Base-by-base conservation (phyloP, 768 basidiomycete genomes). In the Coprinopsis cinerea region DNA sequence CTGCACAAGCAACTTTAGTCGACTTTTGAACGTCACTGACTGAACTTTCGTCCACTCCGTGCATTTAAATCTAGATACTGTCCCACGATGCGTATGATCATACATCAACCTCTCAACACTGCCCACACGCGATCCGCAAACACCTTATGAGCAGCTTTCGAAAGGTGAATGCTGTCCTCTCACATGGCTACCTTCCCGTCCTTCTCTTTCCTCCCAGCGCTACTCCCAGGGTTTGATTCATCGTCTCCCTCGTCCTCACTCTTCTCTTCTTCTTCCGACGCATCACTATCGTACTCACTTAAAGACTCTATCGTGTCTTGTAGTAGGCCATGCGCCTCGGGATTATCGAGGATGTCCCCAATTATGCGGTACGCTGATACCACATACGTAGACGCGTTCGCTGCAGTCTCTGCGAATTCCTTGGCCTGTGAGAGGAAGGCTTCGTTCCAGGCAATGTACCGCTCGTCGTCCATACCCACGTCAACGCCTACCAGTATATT, bases 31-130 rank as follows among this genome's bases (percentile, higher is more conserved):
- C n/a, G n/a, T n/a, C n/a, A n/a, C n/a, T n/a, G n/a, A n/a, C n/a
- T n/a, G n/a, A n/a, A n/a, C n/a, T n/a, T n/a, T n/a, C n/a, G n/a
- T n/a, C n/a, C n/a, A n/a, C n/a, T n/a, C n/a, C n/a, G n/a, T n/a
- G n/a, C n/a, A n/a, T n/a, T n/a, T n/a, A n/a, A n/a, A n/a, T n/a
- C n/a, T n/a, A n/a, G n/a, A n/a, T n/a, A n/a, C n/a, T n/a, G n/a
- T n/a, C n/a, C n/a, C n/a, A n/a, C n/a, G n/a, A n/a, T n/a, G n/a
- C n/a, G n/a, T n/a, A n/a, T n/a, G n/a, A n/a, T n/a, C n/a, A n/a
- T n/a, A n/a, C n/a, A n/a, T 32, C 15, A 18, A n/a, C 59, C n/a
- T 37, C 57, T 15, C 59, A 57, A 59, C 62, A 52, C 46, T 60
- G 51, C 28, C 39, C n/a, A 49, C 11, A 48, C 15, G 10, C 47